Percentiles rank a stretch among this genome's conserved stretches.
phyloP scores from a whole-genome alignment of 2,329 filamentous ascomycete genomes.

The Pseudogymnoascus sp. region DNA sequence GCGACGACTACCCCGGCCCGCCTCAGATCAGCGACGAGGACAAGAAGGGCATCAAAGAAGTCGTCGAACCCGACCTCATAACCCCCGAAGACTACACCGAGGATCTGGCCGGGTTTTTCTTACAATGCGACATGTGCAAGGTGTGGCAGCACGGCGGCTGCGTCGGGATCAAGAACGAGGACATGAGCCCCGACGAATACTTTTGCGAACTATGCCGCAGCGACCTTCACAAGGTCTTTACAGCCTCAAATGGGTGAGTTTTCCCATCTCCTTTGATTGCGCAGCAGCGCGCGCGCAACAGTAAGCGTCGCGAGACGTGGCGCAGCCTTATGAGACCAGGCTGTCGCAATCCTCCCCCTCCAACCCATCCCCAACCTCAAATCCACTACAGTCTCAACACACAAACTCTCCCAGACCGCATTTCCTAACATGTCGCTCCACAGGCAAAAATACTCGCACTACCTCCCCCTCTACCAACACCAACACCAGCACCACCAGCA shows the following conservation, averaged over 20 bases:
- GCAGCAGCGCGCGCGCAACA: not conserved
- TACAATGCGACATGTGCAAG: constrained; percentile 95
- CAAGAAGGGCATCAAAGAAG: constrained; percentile 45
- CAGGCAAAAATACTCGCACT: constrained; percentile 59
- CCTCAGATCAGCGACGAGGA: constrained; percentile 48
- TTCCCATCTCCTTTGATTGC: not conserved
- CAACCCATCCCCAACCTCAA: not conserved
- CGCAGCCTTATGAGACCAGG: not conserved
- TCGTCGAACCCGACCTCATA: constrained; percentile 48
- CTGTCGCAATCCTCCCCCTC: not conserved
- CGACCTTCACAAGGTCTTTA: constrained; percentile 78
- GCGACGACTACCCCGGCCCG: constrained; percentile 88
- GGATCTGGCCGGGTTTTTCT: constrained; percentile 88
- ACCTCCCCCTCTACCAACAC: constrained; percentile 47
- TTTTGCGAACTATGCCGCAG: constrained; percentile 94
- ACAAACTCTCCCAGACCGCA: not conserved
- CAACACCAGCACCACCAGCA: constrained; percentile 10
- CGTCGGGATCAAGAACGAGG: constrained; percentile 92
- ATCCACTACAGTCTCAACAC: constrained; percentile 7
- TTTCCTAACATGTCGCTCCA: constrained; percentile 14
- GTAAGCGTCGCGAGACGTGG: not conserved
- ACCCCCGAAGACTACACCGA: constrained; percentile 50
- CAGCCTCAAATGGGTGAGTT: constrained; percentile 74
- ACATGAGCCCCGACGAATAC: constrained; percentile 89
- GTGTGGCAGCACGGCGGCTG: constrained; percentile 99